phyloP scores from a whole-genome alignment of 2,329 filamentous ascomycete species.

The Pseudocercospora eumusae region DNA sequence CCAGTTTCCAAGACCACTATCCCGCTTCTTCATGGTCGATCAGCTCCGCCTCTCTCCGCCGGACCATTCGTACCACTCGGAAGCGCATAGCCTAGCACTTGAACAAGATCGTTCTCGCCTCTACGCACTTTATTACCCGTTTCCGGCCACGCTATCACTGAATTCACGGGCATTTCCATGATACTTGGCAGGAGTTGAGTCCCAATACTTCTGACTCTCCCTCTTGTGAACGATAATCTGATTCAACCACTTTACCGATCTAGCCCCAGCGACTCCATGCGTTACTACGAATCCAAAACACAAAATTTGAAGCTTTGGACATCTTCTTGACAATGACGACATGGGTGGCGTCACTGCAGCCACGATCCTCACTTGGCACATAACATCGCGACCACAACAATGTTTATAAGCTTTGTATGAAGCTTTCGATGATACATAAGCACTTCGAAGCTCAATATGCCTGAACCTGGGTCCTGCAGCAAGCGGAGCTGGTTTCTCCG shows the following conservation, averaged over 20 bases:
- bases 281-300: slow-evolving; percentile 47
- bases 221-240: slow-evolving; percentile 59
- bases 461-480: neutral
- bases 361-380: neutral
- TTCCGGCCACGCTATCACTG: slow-evolving; percentile 50
- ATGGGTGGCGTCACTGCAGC: neutral
- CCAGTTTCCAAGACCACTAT: slow-evolving; percentile 56
- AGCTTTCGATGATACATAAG: neutral
- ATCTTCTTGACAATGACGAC: neutral
- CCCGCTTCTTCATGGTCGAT: slow-evolving; percentile 36
- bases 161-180: slow-evolving; percentile 46
- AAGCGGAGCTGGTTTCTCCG: neutral
- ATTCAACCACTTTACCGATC: slow-evolving; percentile 64
- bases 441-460: neutral
- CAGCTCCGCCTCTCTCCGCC: slow-evolving; percentile 51
- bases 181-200: slow-evolving; percentile 51
- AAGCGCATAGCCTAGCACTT: slow-evolving; percentile 58
- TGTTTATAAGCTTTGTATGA: neutral
- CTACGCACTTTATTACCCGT: slow-evolving; percentile 47
- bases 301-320: neutral
- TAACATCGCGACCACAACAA: neutral
- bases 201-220: slow-evolving; percentile 57
- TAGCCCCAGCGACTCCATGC: slow-evolving; percentile 63
- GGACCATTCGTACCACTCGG: slow-evolving; percentile 57
- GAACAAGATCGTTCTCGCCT: slow-evolving; percentile 46